Base-by-base conservation (phyloP, 345 rosid species). In the Theobroma cacao region DNA sequence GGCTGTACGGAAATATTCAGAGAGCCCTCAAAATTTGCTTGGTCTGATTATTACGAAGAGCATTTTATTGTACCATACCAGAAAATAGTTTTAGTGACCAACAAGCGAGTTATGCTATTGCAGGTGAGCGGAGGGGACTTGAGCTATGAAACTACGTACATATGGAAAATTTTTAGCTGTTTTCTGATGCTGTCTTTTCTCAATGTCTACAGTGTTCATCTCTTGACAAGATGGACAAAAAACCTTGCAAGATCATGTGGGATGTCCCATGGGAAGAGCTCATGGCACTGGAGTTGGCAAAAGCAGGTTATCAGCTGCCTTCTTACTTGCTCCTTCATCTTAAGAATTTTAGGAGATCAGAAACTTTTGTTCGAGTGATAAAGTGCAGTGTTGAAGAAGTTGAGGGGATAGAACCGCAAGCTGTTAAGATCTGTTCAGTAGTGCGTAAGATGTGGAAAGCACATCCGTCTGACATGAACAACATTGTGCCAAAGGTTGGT, bases 201-300 rank as follows among this genome's bases (percentile, higher is more conserved):
- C 3, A 76, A 75, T 82, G 59, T 55, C 45, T 82, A 55, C 77
- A 96, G 99, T 92, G 95, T 86, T 78, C 82, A 59, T 85, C 85
- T 86, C 85, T 83, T 34, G 94, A 90, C 80, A 93, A 92, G 87
- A 88, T 94, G 94, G 97, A 92, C 76, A 92, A 87, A 81, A 96
- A 90, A 76, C 94, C 99, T 82, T 88, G 91, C 84, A 96, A 93
- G 89, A 92, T 96, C 78, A 85, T 89, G 88, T 96, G 99, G 99
- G 98, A 96, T 83, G 95, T 96, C 78, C 91, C 97, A 20, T 96
- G 98, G 98, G 97, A 92, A 81, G 94, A 92, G 77, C 88, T 96
- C 69, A 81, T 96, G 97, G 87, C 99, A n/a, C 75, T 96, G 86
- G 99, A 96, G 82, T 87, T 96, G 89, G 97, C 97, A 65, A 96